Evolutionary conservation across 495 filamentous ascomycete species (phyloP).

Genomic region (Penicillium atrosanguineum): DNA sequence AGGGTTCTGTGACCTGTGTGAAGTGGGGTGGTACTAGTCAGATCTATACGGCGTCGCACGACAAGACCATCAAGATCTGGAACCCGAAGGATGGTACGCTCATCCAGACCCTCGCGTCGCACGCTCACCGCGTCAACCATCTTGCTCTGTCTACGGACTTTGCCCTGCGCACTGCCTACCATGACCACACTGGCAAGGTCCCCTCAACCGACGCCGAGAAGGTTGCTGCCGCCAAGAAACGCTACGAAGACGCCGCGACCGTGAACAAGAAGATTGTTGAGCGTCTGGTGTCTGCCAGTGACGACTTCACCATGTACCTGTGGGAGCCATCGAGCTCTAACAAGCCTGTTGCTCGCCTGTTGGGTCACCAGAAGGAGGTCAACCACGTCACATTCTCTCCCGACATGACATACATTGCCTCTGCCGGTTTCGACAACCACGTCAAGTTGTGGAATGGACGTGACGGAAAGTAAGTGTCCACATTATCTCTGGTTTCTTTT

Average conservation of each 20-base stretch:
- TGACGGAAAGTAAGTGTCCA: slow-evolving; percentile 56
- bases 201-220: slow-evolving; percentile 70
- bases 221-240: slow-evolving; percentile 69
- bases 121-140: slow-evolving; percentile 96
- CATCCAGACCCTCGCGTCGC: slow-evolving; percentile 71
- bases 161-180: slow-evolving; percentile 81
- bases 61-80: slow-evolving; percentile 94
- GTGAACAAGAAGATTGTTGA: slow-evolving; percentile 77
- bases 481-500: neutral
- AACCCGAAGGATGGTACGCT: slow-evolving; percentile 74
- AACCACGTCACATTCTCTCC: slow-evolving; percentile 95
- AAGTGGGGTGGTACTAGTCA: slow-evolving; percentile 88
- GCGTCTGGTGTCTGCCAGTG: slow-evolving; percentile 82
- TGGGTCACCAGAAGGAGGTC: slow-evolving; percentile 94
- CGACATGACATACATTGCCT: slow-evolving; percentile 81
- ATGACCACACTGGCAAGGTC: slow-evolving; percentile 75
- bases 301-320: slow-evolving; percentile 95
- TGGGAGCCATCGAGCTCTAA: slow-evolving; percentile 81
- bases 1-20: slow-evolving; percentile 82
- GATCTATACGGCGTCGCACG: slow-evolving; percentile 88
- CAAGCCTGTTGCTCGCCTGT: slow-evolving; percentile 82
- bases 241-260: slow-evolving; percentile 87
- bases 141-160: slow-evolving; percentile 92
- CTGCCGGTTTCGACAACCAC: slow-evolving; percentile 86
- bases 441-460: slow-evolving; percentile 82